Evolutionary conservation across 805 yeast species (phyloP).

Genomic region (Saccharomycopsis oosterbeekiorum): DNA sequence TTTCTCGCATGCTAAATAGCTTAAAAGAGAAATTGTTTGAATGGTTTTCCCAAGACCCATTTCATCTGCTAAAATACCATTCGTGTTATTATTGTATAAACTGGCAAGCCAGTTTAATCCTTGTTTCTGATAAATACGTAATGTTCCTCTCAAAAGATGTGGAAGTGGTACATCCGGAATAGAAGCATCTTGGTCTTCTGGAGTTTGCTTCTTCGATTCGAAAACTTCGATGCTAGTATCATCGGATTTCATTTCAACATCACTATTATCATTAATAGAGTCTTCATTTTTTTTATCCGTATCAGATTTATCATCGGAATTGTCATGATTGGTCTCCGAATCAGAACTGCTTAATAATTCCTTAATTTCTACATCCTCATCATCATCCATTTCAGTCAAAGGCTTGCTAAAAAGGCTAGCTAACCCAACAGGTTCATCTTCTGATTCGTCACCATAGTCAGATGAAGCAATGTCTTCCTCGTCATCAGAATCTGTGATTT

Average conservation of each 20-base stretch:
- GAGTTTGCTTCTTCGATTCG: slow-evolving; percentile 17
- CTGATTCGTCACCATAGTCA: slow-evolving; percentile 20
- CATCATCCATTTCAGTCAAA: slow-evolving; percentile 24
- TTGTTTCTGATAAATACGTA: slow-evolving; percentile 88
- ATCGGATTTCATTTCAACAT: slow-evolving; percentile 18
- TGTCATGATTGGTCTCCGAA: background rate
- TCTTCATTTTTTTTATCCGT: slow-evolving; percentile 19
- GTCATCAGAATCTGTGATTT: slow-evolving; percentile 20
- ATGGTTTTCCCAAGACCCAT: slow-evolving; percentile 98
- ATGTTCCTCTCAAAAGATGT: slow-evolving; percentile 58
- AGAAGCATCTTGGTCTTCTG: slow-evolving; percentile 26
- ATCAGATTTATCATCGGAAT: slow-evolving; percentile 1
- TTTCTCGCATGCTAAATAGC: slow-evolving; percentile 88
- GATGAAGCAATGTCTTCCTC: slow-evolving; percentile 20
- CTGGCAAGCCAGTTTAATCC: slow-evolving; percentile 97
- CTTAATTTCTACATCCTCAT: slow-evolving; percentile 27
- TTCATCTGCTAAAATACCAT: slow-evolving; percentile 96
- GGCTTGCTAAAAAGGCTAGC: slow-evolving; percentile 30
- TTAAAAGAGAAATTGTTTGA: slow-evolving; percentile 80
- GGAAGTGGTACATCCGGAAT: slow-evolving; percentile 65
- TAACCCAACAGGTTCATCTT: slow-evolving; percentile 23
- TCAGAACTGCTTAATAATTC: background rate
- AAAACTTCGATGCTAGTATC: background rate
- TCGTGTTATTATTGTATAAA: slow-evolving; percentile 80
- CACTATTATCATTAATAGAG: slow-evolving; percentile 21